phyloP scores from a whole-genome alignment of 129 eudicot genomes.

The Lonicera japonica region DNA sequence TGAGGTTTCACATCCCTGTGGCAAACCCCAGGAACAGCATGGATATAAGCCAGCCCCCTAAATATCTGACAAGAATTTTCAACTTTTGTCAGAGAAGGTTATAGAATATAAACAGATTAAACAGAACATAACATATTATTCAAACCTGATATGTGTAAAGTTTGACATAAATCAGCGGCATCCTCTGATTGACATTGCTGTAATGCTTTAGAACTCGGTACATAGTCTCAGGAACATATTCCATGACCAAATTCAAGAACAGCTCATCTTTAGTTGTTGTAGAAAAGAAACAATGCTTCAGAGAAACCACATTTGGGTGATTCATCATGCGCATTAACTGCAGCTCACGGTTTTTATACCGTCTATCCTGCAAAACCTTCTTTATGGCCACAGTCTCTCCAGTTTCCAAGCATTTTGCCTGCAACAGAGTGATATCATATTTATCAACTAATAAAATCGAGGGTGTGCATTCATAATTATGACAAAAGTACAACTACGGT shows the following conservation, averaged over 20 bases:
- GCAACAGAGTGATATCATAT: background rate
- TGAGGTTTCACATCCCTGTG: constrained; percentile 6
- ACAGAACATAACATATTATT: background rate
- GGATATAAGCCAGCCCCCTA: constrained; percentile 6
- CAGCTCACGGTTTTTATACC: constrained; percentile 4
- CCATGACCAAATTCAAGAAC: constrained; percentile 1
- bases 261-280: constrained; percentile 9
- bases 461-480: background rate
- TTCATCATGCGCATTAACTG: constrained; percentile 3
- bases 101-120: background rate
- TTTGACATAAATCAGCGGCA: background rate
- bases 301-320: constrained; percentile 8
- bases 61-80: background rate
- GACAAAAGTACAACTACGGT: background rate
- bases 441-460: background rate
- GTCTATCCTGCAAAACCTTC: constrained; percentile 1
- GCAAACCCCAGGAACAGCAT: constrained; percentile 5
- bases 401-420: background rate
- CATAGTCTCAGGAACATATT: constrained; percentile 5
- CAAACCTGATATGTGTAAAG: background rate
- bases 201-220: constrained; percentile 1
- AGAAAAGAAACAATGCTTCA: constrained; percentile 5
- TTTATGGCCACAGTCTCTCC: constrained; percentile 4
- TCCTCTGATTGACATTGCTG: constrained; percentile 1
- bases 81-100: background rate